Base-by-base conservation (phyloP, 2,329 filamentous ascomycete species). In the Colletotrichum navitas region DNA sequence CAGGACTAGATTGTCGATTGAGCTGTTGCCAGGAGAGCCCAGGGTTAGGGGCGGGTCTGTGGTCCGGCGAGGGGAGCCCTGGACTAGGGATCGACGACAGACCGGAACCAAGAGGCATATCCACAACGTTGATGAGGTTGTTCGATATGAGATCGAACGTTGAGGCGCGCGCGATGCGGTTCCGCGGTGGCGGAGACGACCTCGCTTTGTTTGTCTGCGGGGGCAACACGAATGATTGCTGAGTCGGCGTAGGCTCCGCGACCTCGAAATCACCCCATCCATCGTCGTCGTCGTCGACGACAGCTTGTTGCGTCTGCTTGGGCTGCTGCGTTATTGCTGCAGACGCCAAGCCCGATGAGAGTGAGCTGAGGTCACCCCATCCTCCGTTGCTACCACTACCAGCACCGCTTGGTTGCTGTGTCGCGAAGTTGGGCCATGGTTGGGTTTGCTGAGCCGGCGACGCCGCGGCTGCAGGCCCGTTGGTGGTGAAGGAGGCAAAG, bases 261-360 rank as follows among this genome's bases (percentile, higher is more conserved):
- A 86, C 85, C 78, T 92, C 90, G 76, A 93, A 93, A 66, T 92
- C 90, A 0, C 91, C 91, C 87, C 91, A 92, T 36, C 85, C 88
- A 76, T 91, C 89, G 66, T 91, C 89, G 10, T 90, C 87, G 3
- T 87, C 88, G 39, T 4, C 36, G 7, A 83, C 81, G 7, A 83
- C 81, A 26, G 43, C n/a, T n/a, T 61, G 55, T 18, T 58, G 55
- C 21, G 36, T 18, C 43, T 60, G 60, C 54, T 60, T 68, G 16
- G 60, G 54, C 45, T 29, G 73, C 61, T 74, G 58, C 76, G 77
- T 47, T 3, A 41, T 32, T 36, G 41, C 61, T 69, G 18, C 76
- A 43, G 55, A 74, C 54, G 21, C 71, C 70, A 43, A 64, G 21
- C 59, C 66, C 2, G 66, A 63, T 74, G 66, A 63, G 29, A 72